Evolutionary conservation across 306 rosid species (phyloP).

Genomic region (Sindora glabra): DNA sequence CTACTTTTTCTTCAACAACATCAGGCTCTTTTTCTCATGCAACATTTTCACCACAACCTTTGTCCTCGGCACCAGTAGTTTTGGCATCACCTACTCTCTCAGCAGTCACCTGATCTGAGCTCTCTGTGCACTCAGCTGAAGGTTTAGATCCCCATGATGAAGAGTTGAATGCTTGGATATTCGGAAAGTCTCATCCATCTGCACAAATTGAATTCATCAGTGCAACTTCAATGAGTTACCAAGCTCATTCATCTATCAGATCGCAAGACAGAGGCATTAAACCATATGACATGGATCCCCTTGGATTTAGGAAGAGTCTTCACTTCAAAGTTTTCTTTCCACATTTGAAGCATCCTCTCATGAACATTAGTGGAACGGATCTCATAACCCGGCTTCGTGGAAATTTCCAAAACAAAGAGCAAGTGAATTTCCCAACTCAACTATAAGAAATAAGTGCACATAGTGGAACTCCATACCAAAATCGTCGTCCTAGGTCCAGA

Average conservation of each 20-base stretch:
- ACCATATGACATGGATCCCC: conserved; percentile 26
- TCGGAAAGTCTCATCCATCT: conserved; percentile 93
- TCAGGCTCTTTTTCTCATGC: conserved; percentile 14
- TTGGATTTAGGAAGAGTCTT: conserved; percentile 71
- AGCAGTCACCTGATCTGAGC: not conserved
- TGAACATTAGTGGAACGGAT: conserved; percentile 78
- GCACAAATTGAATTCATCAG: conserved; percentile 19
- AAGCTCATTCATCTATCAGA: not conserved
- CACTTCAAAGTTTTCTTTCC: conserved; percentile 64
- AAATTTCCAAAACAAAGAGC: conserved; percentile 2
- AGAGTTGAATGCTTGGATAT: conserved; percentile 85
- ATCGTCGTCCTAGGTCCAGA: conserved; percentile 84
- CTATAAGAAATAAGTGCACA: not conserved
- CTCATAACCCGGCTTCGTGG: conserved; percentile 86
- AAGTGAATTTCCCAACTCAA: not conserved
- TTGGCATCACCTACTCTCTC: conserved; percentile 25
- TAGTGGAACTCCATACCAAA: conserved; percentile 36
- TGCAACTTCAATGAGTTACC: not conserved
- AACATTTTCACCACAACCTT: conserved; percentile 16
- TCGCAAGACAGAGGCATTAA: not conserved
- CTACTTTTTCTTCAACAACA: conserved; percentile 23
- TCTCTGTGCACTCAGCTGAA: conserved; percentile 23
- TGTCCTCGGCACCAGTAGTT: conserved; percentile 24
- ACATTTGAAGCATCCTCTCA: conserved; percentile 90
- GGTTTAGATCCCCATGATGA: conserved; percentile 50